These are phyloP conservation scores for Coemansia sp. DNA, from an alignment of 192 early-diverging fungal species.

Conservation along the genomic window DNA sequence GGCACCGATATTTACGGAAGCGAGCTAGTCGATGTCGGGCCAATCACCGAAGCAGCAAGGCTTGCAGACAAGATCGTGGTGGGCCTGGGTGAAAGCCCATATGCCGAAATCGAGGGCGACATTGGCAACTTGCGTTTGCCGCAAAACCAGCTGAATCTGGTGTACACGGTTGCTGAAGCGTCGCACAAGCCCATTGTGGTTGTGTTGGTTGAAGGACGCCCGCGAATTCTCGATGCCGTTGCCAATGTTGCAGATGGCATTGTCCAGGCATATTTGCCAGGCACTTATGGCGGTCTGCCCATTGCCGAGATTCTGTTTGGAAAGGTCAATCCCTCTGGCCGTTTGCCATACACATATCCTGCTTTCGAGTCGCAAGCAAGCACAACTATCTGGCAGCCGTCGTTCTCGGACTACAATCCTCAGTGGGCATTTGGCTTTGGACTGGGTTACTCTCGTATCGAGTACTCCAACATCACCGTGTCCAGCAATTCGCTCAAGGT, in stretches of 20 bases:
- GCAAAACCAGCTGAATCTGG: conserved; percentile 35
- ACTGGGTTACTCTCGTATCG: conserved; percentile 55
- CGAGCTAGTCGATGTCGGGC: conserved; percentile 3
- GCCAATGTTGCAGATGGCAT: conserved; percentile 51
- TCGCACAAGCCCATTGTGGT: conserved; percentile 44
- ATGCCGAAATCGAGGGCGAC: conserved; percentile 10
- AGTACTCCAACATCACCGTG: conserved; percentile 49
- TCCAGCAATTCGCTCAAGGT: background rate
- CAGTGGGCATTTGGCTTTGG: conserved; percentile 62
- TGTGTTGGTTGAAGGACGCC: conserved; percentile 62
- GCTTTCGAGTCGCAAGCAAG: conserved; percentile 42
- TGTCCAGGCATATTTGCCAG: conserved; percentile 60
- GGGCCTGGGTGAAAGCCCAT: conserved; percentile 31
- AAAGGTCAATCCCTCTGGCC: conserved; percentile 59
- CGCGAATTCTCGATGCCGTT: conserved; percentile 55
- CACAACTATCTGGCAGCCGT: conserved; percentile 50
- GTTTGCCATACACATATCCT: conserved; percentile 63
- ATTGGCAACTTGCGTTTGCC: conserved; percentile 21
- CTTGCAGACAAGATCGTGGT: conserved; percentile 50
- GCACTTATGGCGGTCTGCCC: conserved; percentile 61
- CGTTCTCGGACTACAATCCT: conserved; percentile 51
- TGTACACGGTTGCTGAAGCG: conserved; percentile 19
- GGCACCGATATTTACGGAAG: conserved; percentile 23
- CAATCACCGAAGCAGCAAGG: conserved; percentile 21
- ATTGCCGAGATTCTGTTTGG: conserved; percentile 64